Evolutionary conservation across 441 rosid genomes (phyloP), one percentile per base, ranked within the genome.

Genomic region (Eruca vesicaria): DNA sequence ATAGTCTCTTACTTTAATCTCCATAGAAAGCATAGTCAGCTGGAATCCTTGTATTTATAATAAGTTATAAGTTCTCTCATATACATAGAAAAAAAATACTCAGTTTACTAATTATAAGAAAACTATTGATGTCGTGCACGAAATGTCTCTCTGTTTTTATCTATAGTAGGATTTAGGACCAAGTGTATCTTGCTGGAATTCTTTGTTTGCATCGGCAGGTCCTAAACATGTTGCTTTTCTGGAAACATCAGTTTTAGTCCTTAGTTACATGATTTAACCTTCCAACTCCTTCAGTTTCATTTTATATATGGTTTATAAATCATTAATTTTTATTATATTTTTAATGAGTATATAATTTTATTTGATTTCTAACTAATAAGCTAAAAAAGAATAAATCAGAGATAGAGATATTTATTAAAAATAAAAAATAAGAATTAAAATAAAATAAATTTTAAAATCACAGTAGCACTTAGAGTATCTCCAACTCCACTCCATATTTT

Each of bases 181-280:
- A 68, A 69, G 20, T 21, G 63, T 41, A 14, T 10, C 15, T 32
- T 57, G 50, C 15, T 77, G 35, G 11, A 58, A 8, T 36, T 36
- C 81, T 74, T 69, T 50, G 66, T 64, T 57, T 72, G 26, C 58
- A 64, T 45, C 82, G 29, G 29, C 29, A 79, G 66, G 85, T 36
- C 87, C 82, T 69, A 72, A 81, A 73, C 38, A 28, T 84, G 89
- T 81, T 82, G 82, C 85, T 79, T 74, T 77, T 65, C 38, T 33
- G 83, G 88, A 38, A 38, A 38, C 45, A 38, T 38, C 45, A 38
- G 45, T 14, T 41, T 14, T 2, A 41, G 15, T 41, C 48, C 6
- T 41, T 41, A 41, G 5, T 12, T 41, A 41, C 48, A 41, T 41
- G n/a, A 41, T 41, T 12, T 41, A 41, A 41, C 14, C 15, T 41